A percentile compares a stretch with the other conserved stretches of the same genome.
Evolutionary conservation across 2,329 filamentous ascomycete species (phyloP).

Genomic region (Calonectria pseudoreteaudii): DNA sequence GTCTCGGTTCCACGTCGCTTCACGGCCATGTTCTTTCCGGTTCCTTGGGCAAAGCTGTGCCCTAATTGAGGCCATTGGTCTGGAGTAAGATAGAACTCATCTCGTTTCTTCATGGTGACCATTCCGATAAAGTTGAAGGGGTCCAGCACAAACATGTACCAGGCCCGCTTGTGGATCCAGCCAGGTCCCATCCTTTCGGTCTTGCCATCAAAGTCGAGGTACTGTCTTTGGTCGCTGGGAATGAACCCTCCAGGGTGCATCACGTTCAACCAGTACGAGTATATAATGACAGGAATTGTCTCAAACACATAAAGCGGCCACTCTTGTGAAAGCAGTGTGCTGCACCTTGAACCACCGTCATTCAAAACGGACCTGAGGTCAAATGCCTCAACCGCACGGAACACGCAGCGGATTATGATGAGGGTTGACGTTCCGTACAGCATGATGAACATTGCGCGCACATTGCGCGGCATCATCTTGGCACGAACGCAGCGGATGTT

Average conservation of each 20-base stretch:
- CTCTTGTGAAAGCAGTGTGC: constrained; percentile 54
- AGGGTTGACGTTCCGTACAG: constrained; percentile 41
- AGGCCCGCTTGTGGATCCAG: constrained; percentile 39
- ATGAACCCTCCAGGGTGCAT: constrained; percentile 56
- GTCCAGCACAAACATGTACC: constrained; percentile 31
- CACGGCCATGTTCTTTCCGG: neutral
- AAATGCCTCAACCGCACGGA: constrained; percentile 41
- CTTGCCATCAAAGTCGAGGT: constrained; percentile 54
- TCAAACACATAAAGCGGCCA: constrained; percentile 62
- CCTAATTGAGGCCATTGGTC: constrained; percentile 34
- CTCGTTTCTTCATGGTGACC: constrained; percentile 38
- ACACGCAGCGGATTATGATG: constrained; percentile 40
- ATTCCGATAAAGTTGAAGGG: constrained; percentile 41
- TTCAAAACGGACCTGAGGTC: constrained; percentile 31
- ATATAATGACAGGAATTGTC: constrained; percentile 55
- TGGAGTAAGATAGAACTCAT: constrained; percentile 35
- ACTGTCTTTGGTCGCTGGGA: constrained; percentile 52
- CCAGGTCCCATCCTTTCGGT: constrained; percentile 45
- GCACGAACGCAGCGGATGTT: constrained; percentile 32
- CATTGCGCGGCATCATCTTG: constrained; percentile 39
- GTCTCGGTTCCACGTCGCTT: neutral
- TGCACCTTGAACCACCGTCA: constrained; percentile 25
- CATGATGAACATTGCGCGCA: constrained; percentile 40
- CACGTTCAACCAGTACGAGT: constrained; percentile 57
- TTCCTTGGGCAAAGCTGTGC: constrained; percentile 39